Evolutionary conservation across 768 basidiomycete species (phyloP).

Genomic region (Boletus sp.): DNA sequence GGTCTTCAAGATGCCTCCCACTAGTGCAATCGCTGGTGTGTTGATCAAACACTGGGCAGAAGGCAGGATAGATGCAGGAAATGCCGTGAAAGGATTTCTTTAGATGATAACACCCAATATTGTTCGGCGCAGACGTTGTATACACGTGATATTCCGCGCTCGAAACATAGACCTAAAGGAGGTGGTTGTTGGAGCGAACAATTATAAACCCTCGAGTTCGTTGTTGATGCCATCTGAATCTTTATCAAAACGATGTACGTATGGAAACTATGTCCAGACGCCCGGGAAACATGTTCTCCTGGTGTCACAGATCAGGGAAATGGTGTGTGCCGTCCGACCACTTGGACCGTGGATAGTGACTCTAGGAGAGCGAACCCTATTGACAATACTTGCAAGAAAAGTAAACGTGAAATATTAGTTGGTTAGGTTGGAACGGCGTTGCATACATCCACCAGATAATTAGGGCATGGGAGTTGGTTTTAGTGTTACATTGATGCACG

Average conservation of each 20-base stretch:
- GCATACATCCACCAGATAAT: neutral
- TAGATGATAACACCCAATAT: constrained; percentile 31
- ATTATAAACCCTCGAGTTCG: too few relatives aligned
- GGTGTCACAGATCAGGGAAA: neutral
- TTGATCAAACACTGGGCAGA: constrained; percentile 81
- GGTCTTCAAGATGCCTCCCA: constrained; percentile 71
- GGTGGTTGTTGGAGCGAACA: neutral
- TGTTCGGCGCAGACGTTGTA: neutral
- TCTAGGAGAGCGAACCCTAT: too few relatives aligned
- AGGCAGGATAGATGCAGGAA: constrained; percentile 45
- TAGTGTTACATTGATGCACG: constrained; percentile 17
- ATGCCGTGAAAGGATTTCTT: constrained; percentile 41
- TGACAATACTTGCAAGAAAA: neutral
- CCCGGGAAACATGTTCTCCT: too few relatives aligned
- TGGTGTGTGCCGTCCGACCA: too few relatives aligned
- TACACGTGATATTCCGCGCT: too few relatives aligned
- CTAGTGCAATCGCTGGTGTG: constrained; percentile 79
- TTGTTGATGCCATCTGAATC: neutral
- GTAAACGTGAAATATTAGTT: neutral
- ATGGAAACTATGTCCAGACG: too few relatives aligned
- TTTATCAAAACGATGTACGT: neutral
- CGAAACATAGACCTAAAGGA: neutral
- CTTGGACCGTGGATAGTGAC: too few relatives aligned
- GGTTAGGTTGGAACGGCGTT: neutral
- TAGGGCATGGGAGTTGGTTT: neutral